Base-by-base conservation (phyloP, 1,284 basidiomycete species). In the Trametes polyzona region DNA sequence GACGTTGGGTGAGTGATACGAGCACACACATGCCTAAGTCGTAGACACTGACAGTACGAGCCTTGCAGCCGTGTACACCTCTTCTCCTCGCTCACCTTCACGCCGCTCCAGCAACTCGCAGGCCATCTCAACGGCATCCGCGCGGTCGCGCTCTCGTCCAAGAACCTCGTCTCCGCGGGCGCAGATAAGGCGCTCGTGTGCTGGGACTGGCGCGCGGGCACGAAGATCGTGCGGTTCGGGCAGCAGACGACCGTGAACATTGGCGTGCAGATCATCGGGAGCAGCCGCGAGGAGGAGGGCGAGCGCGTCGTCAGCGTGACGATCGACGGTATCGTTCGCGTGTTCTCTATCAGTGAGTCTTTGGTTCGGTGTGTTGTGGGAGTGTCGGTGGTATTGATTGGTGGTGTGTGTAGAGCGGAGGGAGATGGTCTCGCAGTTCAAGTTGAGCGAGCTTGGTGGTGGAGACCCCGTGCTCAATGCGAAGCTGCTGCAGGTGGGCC, bases 191-290 rank as follows among this genome's bases (percentile, higher is more conserved):
- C 93, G 0, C 80, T 96, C n/a, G 92, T 96, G 7, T 93, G 92
- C 61, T 96, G 94, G 93, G 87, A 92, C 70, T 92, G 89, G 91
- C 81, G 89, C 5, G 78, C 86, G 11, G 94, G 94, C 2, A 87
- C 85, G 29, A 95, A 96, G 76, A 86, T 96, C 44, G 90, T 95
- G 21, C 80, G 92, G 8, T 96, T 95, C 66, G 94, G 94, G 1
- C 94, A 96, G 71, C 94, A 96, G 75, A 95, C 92, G 27, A 96
- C 94, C 14, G 86, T 95, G 61, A 93, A 92, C 66, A 90, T 95
- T 43, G 94, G 94, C 9, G 92, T 96, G 29, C 92, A 93, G 71
- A 83, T 96, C 35, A 84, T 96, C 36, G 78, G 78, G 32, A 58
- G 58, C 36, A 70, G 79, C 47, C 69, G 69, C 14, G 68, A 67